These are phyloP conservation scores for Cyathus striatus DNA, from an alignment of 768 basidiomycete genomes.

Conservation along the genomic window DNA sequence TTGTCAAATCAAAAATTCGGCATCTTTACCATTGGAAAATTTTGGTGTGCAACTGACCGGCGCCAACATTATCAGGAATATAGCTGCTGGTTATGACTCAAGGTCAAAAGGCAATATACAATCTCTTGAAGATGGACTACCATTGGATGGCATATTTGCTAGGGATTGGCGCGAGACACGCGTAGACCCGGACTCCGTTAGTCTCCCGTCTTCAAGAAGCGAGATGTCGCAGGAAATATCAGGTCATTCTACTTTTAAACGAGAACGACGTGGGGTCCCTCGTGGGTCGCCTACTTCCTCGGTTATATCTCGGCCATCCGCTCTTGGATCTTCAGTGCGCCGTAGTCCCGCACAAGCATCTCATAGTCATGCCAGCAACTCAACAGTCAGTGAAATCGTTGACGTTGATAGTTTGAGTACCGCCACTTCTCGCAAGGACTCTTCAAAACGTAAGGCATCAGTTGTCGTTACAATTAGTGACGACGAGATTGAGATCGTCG, in stretches of 20 bases:
- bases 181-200: constrained; percentile 27
- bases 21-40: constrained; percentile 66
- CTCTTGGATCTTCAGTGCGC: constrained; percentile 42
- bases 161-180: constrained; percentile 79
- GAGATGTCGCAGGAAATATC: constrained; percentile 15
- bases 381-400: constrained; percentile 34
- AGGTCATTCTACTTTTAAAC: constrained; percentile 8
- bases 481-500: constrained; percentile 51
- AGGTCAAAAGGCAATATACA: constrained; percentile 39
- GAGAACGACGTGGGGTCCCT: constrained; percentile 18
- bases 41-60: constrained; percentile 66
- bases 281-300: constrained; percentile 41
- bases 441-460: constrained; percentile 47
- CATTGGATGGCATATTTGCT: constrained; percentile 58
- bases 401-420: constrained; percentile 34
- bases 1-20: constrained; percentile 53
- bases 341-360: constrained; percentile 45
- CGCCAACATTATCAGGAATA: constrained; percentile 39
- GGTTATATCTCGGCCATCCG: constrained; percentile 34
- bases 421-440: constrained; percentile 16
- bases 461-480: constrained; percentile 31
- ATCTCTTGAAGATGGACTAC: constrained; percentile 63
- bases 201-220: background rate
- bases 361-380: constrained; percentile 35
- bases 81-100: constrained; percentile 22